Conservation (phyloP, 768 basidiomycete species). For the Xanthoconium stramineum region DNA sequence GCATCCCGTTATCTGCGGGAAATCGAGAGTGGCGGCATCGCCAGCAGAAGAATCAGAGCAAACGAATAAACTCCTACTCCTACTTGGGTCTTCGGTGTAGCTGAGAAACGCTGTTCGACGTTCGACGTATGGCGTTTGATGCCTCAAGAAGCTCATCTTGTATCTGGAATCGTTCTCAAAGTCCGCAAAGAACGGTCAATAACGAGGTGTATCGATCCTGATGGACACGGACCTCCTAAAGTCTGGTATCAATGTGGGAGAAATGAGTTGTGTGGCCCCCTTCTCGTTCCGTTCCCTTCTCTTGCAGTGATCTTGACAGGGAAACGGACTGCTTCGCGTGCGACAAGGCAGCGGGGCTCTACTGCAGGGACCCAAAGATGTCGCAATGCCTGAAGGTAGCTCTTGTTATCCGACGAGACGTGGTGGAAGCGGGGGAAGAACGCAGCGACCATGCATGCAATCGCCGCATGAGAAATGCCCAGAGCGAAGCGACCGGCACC, state of each 20-base stretch:
- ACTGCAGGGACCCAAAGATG: slow-evolving; percentile 96
- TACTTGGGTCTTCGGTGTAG: slow-evolving; percentile 91
- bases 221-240: slow-evolving; percentile 79
- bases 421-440: slow-evolving; percentile 90
- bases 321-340: slow-evolving; percentile 87
- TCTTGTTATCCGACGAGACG: slow-evolving; percentile 79
- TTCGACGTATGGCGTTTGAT: slow-evolving; percentile 88
- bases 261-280: slow-evolving; percentile 75
- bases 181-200: slow-evolving; percentile 91
- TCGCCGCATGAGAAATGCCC: slow-evolving; percentile 87
- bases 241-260: slow-evolving; percentile 90
- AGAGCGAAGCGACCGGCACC: slow-evolving; percentile 93
- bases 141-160: slow-evolving; percentile 63
- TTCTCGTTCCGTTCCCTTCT: slow-evolving; percentile 58
- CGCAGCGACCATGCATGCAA: slow-evolving; percentile 84
- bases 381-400: slow-evolving; percentile 87
- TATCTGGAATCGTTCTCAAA: slow-evolving; percentile 65
- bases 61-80: slow-evolving; percentile 87
- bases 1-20: slow-evolving; percentile 71
- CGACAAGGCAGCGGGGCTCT: slow-evolving; percentile 89
- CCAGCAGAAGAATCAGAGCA: slow-evolving; percentile 83
- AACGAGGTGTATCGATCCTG: slow-evolving; percentile 88
- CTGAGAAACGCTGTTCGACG: slow-evolving; percentile 88
- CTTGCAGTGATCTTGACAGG: slow-evolving; percentile 84
- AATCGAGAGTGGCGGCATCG: slow-evolving; percentile 82